Evolutionary conservation across 2,329 filamentous ascomycete genomes (phyloP), one percentile per base, ranked within the genome.

Genomic region (Talaromyces sp.): DNA sequence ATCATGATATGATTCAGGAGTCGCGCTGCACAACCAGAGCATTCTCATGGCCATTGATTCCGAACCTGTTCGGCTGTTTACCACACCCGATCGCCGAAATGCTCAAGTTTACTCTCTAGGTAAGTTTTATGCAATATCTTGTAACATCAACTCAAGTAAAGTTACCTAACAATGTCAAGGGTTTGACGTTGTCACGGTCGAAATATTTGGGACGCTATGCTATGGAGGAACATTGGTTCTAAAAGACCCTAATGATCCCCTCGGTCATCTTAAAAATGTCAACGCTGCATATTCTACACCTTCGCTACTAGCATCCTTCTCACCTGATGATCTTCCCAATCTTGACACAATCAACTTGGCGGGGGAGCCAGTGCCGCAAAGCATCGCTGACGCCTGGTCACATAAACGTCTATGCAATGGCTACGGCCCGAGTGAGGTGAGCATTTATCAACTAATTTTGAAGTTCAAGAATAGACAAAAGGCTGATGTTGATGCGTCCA

Each of bases 391-490:
- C 58, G 57, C 7, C 0, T 81, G 80, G 80, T 66, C 73, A 2
- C 50, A 50, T 17, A 72, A 66, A 25, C 41, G n/a, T 62, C 33
- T 81, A 1, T 80, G 75, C 69, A 83, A 83, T 66, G 76, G 77
- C 73, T 83, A 82, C 62, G 80, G 80, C 0, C 81, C 81, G 5
- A 79, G 78, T 0, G 80, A 82, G 35, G n/a, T n/a, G 3, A 58
- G 17, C 9, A 58, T 58, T 13, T 2, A 11, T 11, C 2, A 5
- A 1, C 35, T 22, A 13, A n/a, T n/a, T 58, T 39, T 8, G 3
- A 39, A 43, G 31, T 39, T 60, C 31, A 19, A 19, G 0, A 67
- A 71, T 0, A 63, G 69, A 0, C 8, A 72, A 39, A 64, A 70
- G 0, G 78, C 82, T 1, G 79, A 73, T 0, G 68, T 81, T 8